A percentile compares a stretch with the other conserved stretches of the same genome.
These are phyloP conservation scores for Penicillium frequentans DNA, from an alignment of 2,329 filamentous ascomycete genomes.

Conservation along the genomic window DNA sequence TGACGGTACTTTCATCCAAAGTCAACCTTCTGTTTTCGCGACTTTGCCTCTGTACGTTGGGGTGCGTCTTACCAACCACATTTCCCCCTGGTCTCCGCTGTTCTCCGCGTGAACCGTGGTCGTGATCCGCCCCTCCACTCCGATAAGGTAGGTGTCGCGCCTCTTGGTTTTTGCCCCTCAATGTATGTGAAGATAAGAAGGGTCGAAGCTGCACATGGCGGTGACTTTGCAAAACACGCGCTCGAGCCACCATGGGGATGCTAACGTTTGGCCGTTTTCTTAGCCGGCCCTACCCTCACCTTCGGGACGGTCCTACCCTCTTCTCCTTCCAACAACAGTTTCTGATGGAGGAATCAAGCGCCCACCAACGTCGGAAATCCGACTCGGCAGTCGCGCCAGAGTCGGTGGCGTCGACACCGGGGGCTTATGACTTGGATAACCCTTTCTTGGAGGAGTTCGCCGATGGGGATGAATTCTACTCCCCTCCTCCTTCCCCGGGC, in stretches of 20 bases:
- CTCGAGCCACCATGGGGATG: slow-evolving; percentile 32
- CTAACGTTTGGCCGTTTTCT: slow-evolving; percentile 40
- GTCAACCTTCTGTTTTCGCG: background rate
- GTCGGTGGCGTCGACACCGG: slow-evolving; percentile 25
- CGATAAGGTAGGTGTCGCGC: slow-evolving; percentile 6
- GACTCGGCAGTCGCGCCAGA: slow-evolving; percentile 21
- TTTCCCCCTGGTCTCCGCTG: background rate
- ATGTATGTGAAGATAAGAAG: slow-evolving; percentile 1
- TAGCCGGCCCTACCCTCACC: slow-evolving; percentile 36
- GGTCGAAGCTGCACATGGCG: background rate
- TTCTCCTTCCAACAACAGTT: slow-evolving; percentile 40
- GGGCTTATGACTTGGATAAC: slow-evolving; percentile 26
- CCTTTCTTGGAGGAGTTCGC: slow-evolving; percentile 30
- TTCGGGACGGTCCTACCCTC: slow-evolving; percentile 36
- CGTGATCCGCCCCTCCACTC: slow-evolving; percentile 1
- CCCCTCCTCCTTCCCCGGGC: slow-evolving; percentile 29
- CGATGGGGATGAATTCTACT: slow-evolving; percentile 30
- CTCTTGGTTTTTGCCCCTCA: background rate
- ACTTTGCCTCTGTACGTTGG: background rate
- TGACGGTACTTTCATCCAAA: background rate
- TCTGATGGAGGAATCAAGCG: slow-evolving; percentile 31
- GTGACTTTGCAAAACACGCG: background rate
- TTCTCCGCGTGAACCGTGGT: slow-evolving; percentile 12
- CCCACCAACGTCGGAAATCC: slow-evolving; percentile 23
- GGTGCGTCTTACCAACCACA: slow-evolving; percentile 1